Evolutionary conservation across 805 yeast genomes (phyloP).

Genomic region (Wickerhamiella occidentalis): DNA sequence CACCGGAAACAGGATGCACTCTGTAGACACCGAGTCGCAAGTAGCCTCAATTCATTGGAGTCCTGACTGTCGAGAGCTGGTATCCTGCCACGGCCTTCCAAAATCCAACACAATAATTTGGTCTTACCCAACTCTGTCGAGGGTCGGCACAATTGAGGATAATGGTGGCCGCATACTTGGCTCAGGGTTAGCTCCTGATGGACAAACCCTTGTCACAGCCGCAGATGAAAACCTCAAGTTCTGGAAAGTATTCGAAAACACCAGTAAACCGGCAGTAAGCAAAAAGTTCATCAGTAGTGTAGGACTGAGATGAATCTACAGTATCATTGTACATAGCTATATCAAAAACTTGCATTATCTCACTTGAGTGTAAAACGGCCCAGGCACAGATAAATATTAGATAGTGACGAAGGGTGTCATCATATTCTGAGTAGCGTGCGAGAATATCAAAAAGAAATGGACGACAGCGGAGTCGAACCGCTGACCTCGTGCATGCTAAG

Average conservation of each 20-base stretch:
- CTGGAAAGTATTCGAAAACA: slow-evolving; percentile 72
- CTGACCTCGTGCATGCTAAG: slow-evolving; percentile 18
- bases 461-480: slow-evolving; percentile 17
- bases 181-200: slow-evolving; percentile 82
- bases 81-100: slow-evolving; percentile 90
- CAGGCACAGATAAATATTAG: no score
- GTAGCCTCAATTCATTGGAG: slow-evolving; percentile 94
- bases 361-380: no score
- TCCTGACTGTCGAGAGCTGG: slow-evolving; percentile 47
- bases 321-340: neutral
- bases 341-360: neutral
- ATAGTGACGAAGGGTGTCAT: no score
- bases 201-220: slow-evolving; percentile 82
- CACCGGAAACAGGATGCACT: slow-evolving; percentile 74
- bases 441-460: slow-evolving; percentile 8
- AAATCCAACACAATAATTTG: slow-evolving; percentile 71
- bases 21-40: slow-evolving; percentile 87
- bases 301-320: neutral
- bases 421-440: no score
- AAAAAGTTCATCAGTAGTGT: neutral
- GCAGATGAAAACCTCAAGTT: slow-evolving; percentile 94
- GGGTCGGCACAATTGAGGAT: slow-evolving; percentile 83
- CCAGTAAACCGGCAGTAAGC: neutral
- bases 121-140: slow-evolving; percentile 73
- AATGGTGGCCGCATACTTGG: slow-evolving; percentile 81